Evolutionary conservation across 2,329 filamentous ascomycete species (phyloP), one percentile per base, ranked within the genome.

Genomic region (Sodiomyces alkalinus): DNA sequence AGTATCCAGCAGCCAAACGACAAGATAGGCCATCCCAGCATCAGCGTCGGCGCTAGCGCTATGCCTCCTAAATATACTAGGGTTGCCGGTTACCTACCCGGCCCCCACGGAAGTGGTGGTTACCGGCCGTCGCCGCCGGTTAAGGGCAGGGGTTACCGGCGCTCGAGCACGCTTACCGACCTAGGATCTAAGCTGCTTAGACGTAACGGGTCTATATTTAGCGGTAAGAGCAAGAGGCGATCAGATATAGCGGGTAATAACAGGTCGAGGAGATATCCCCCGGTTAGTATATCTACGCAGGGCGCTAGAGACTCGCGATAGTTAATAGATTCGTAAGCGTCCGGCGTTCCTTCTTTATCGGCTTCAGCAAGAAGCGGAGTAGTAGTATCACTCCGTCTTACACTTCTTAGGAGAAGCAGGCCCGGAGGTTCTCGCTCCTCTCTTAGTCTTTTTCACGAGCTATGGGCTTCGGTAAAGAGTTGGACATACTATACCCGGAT

Each of bases 141-240:
- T 11, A 43, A 44, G 16, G 60, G 64, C 26, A 57, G 63, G 47
- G 62, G 66, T 19, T 80, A 82, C 55, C 75, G 73, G 49, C 61
- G 74, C 46, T 81, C 76, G 16, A 76, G 70, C 56, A 80, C 80
- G 38, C 81, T 81, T 58, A 83, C 73, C 46, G 83, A 70, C 52
- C 71, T 94, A 33, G 74, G 81, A 29, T 82, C 81, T 42, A 90
- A 80, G 53, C 60, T 93, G 19, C 80, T 93, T 52, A 81, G 83
- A 23, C 75, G 86, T 36, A 82, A 75, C 39, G 80, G 78, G 10
- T 90, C 82, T 7, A 64, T 90, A 33, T 86, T 90, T 46, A 74
- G 79, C n/a, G 65, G 70, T 21, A 58, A 60, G 46, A 50, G 50
- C 40, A 51, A 48, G 44, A 51, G 46, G 41, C 46, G 44, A 19